Conservation (phyloP, 495 filamentous ascomycete genomes). For the Neurospora sp. region DNA sequence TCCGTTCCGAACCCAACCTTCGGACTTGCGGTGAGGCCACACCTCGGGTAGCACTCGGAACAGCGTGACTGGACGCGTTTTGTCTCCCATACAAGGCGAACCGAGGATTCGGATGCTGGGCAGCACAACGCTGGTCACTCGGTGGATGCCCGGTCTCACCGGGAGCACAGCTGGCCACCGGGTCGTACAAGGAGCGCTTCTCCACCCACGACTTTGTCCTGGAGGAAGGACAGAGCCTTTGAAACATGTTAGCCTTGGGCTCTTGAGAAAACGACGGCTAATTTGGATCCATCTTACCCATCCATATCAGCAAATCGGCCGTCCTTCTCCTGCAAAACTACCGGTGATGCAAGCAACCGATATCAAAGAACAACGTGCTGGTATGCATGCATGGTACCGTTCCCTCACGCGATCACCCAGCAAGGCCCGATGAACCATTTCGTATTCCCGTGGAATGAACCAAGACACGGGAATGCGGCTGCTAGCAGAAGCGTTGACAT, state of each 20-base stretch:
- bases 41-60: not conserved
- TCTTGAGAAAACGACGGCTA: not conserved
- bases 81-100: not conserved
- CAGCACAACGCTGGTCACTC: not conserved
- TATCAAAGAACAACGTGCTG: not conserved
- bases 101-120: not conserved
- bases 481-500: not conserved
- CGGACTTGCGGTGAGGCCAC: not conserved
- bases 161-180: not conserved
- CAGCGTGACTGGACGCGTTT: not conserved
- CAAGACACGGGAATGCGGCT: not conserved
- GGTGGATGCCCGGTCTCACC: not conserved
- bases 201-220: not conserved
- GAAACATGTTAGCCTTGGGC: not conserved
- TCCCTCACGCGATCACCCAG: not conserved
- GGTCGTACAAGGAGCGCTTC: not conserved
- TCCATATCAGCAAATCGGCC: not conserved
- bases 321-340: not conserved
- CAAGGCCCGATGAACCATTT: not conserved
- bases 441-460: not conserved
- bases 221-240: not conserved
- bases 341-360: not conserved
- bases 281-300: not conserved
- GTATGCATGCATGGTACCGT: not conserved
- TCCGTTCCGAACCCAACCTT: not conserved